Conservation (phyloP, 2,329 filamentous ascomycete genomes). For the Penicillium sp. region DNA sequence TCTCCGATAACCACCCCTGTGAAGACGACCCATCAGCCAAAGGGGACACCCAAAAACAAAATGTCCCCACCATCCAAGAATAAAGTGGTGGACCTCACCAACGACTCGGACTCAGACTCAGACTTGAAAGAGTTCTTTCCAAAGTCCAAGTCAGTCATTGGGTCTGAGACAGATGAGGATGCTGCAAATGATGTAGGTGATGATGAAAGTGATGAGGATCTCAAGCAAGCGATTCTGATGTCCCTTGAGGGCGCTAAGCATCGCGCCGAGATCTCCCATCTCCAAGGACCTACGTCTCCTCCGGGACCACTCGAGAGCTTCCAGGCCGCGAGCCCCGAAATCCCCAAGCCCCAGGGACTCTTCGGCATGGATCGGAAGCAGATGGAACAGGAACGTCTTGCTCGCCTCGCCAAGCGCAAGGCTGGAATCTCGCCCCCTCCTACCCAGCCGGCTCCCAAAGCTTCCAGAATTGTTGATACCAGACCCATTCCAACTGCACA, state of each 20-base stretch:
- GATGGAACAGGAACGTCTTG: slow-evolving; percentile 84
- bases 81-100: slow-evolving; percentile 38
- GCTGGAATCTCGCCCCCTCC: slow-evolving; percentile 40
- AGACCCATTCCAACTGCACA: neutral
- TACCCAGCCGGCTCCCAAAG: slow-evolving; percentile 28
- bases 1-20: neutral
- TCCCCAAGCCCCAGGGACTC: slow-evolving; percentile 35
- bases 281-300: neutral
- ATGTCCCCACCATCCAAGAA: neutral
- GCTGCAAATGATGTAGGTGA: slow-evolving; percentile 10
- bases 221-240: slow-evolving; percentile 39
- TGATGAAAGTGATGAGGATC: slow-evolving; percentile 36
- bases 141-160: slow-evolving; percentile 32
- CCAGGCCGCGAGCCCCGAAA: neutral
- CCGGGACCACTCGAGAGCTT: neutral
- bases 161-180: slow-evolving; percentile 28
- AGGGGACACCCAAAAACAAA: neutral
- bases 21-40: neutral
- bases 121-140: slow-evolving; percentile 27
- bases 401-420: slow-evolving; percentile 64
- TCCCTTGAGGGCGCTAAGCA: slow-evolving; percentile 32
- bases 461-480: slow-evolving; percentile 16
- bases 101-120: slow-evolving; percentile 33
- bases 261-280: slow-evolving; percentile 5
- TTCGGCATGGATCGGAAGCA: slow-evolving; percentile 70